Conservation (phyloP, 306 rosid species). For the Fagus crenata region DNA sequence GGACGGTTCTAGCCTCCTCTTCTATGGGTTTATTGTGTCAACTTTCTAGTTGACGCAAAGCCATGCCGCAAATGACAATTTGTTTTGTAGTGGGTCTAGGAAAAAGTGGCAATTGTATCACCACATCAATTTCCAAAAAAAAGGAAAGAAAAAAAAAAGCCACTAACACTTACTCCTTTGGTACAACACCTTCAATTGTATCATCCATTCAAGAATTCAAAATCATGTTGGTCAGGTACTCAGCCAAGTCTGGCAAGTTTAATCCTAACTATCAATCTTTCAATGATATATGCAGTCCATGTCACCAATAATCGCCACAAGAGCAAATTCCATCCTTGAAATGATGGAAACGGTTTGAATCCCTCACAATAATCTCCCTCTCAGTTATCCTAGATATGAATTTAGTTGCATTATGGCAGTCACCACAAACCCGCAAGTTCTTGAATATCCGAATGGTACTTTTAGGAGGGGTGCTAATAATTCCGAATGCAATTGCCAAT, state of each 20-base stretch:
- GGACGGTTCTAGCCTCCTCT: too few species aligned
- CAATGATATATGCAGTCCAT: neutral
- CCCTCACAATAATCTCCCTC: constrained; percentile 54
- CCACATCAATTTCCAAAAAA: neutral
- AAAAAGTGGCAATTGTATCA: neutral
- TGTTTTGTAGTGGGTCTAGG: too few species aligned
- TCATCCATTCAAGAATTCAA: too few species aligned
- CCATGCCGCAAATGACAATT: too few species aligned
- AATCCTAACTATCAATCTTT: neutral
- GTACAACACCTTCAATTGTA: too few species aligned
- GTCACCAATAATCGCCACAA: constrained; percentile 59
- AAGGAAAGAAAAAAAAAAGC: too few species aligned
- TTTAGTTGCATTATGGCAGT: constrained; percentile 45
- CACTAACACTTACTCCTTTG: too few species aligned
- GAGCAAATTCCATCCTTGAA: constrained; percentile 53
- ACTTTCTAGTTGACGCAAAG: too few species aligned
- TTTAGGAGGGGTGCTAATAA: constrained; percentile 41
- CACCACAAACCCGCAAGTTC: constrained; percentile 55
- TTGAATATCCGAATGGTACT: constrained; percentile 49
- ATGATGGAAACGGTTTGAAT: constrained; percentile 55
- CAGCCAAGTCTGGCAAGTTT: neutral
- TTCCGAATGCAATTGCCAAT: constrained; percentile 48
- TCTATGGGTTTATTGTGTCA: too few species aligned
- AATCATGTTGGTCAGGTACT: neutral
- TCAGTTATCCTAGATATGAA: constrained; percentile 39